Base-by-base conservation (phyloP, 2,329 filamentous ascomycete genomes). In the Myriosclerotinia duriaeana region DNA sequence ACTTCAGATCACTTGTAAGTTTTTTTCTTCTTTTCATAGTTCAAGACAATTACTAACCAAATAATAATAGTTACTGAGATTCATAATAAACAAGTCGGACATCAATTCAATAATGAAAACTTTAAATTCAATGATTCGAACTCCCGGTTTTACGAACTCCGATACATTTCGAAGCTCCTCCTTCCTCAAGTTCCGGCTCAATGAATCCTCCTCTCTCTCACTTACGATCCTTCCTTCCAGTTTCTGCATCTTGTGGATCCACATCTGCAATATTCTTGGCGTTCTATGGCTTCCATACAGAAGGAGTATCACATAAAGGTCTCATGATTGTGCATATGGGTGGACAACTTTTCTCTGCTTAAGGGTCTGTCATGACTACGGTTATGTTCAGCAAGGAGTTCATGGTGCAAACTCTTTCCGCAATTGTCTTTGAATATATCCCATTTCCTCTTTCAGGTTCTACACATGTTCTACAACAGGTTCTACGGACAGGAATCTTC, bases 1-100 rank as follows among this genome's bases (percentile, higher is more conserved):
- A 40, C 77, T 89, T 44, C 81, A 84, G 67, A 77, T 89, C 1
- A 84, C 83, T 65, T 85, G 86, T 88, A 77, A 79, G 85, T 80
- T 50, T 12, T n/a, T n/a, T 30, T 17, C 14, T 22, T 11, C 26
- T 20, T 42, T n/a, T n/a, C 36, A 14, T 20, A 15, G 3, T 15
- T 11, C 34, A 14, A 17, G 44, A 26, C 30, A 26, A 48, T 26
- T 26, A 34, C 69, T 74, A 68, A 72, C 46, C 53, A 11, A 15
- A 17, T 40, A 8, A 11, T 8, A 22, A n/a, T 34, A 76, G 75
- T 72, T 54, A 66, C 63, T 15, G 70, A 77, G 4, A 73, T 78
- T 8, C 68, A 75, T 30, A 71, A 73, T 40, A 74, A 75, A 67
- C 73, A 77, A 52, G 69, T 71, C 12, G 72, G 75, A 46, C 68